Evolutionary conservation across 805 yeast species (phyloP).

Genomic region (Sugiyamaella qingdaonensis): DNA sequence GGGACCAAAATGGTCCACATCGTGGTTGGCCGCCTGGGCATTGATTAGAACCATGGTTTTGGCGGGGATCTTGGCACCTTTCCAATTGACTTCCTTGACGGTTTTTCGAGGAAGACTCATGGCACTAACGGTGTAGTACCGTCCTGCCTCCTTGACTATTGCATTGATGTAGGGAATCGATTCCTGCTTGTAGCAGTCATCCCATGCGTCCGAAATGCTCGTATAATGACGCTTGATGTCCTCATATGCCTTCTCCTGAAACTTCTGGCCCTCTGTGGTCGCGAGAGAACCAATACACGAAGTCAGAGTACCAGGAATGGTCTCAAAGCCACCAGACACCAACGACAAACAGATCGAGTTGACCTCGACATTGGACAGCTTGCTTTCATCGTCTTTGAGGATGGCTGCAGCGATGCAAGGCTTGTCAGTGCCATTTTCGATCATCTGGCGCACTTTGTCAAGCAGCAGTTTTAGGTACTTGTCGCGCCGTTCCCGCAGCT

Average conservation of each 20-base stretch:
- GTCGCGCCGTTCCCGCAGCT: constrained; percentile 32
- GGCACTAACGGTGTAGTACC: constrained; percentile 64
- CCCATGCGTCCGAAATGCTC: constrained; percentile 26
- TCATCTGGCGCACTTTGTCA: constrained; percentile 29
- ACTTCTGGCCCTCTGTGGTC: constrained; percentile 31
- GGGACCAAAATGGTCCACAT: constrained; percentile 31
- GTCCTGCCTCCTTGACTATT: constrained; percentile 56
- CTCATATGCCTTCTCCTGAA: constrained; percentile 45
- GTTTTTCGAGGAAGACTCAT: constrained; percentile 60
- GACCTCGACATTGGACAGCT: constrained; percentile 39
- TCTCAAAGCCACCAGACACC: constrained; percentile 76
- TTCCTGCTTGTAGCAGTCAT: constrained; percentile 24
- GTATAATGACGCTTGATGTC: constrained; percentile 39
- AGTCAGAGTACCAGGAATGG: constrained; percentile 59
- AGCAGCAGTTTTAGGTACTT: constrained; percentile 31
- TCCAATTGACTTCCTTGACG: constrained; percentile 45
- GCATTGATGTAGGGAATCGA: constrained; percentile 53
- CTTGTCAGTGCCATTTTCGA: constrained; percentile 28
- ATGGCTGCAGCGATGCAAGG: constrained; percentile 36
- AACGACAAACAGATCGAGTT: constrained; percentile 62
- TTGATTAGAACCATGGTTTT: constrained; percentile 61
- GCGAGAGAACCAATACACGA: constrained; percentile 60
- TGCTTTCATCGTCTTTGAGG: constrained; percentile 29
- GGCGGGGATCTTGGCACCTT: constrained; percentile 44
- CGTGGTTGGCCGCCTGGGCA: constrained; percentile 68